Evolutionary conservation across 2,329 filamentous ascomycete genomes (phyloP).

Genomic region (Phyllosticta citrichinensis): DNA sequence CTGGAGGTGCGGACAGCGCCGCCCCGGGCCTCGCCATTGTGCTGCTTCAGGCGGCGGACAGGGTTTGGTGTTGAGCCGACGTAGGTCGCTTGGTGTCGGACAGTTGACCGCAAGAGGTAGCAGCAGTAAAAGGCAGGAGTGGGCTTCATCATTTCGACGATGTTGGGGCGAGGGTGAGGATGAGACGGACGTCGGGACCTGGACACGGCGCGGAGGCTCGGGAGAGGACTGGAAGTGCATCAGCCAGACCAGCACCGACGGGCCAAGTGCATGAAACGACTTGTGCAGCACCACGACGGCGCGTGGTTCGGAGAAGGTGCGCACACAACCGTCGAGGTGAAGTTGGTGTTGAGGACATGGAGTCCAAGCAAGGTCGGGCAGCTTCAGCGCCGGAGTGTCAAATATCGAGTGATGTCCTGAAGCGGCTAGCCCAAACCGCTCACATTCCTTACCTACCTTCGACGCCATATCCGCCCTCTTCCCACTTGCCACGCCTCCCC

Average conservation of each 20-base stretch:
- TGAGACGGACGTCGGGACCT: background rate
- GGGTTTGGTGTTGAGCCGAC: slow-evolving; percentile 90
- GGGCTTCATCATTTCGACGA: slow-evolving; percentile 35
- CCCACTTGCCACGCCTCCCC: background rate
- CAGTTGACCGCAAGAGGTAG: slow-evolving; percentile 79
- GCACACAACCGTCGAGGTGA: background rate
- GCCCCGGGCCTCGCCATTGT: slow-evolving; percentile 77
- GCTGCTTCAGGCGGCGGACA: slow-evolving; percentile 71
- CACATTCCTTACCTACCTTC: slow-evolving; percentile 10
- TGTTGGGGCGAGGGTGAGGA: background rate
- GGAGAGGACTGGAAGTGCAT: background rate
- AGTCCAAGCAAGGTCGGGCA: background rate
- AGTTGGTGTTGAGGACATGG: background rate
- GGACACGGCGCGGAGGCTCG: background rate
- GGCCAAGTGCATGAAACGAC: slow-evolving; percentile 5
- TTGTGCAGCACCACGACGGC: slow-evolving; percentile 3
- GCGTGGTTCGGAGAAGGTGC: background rate
- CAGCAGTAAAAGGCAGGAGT: slow-evolving; percentile 90
- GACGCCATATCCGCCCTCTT: slow-evolving; percentile 1
- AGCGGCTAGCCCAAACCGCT: slow-evolving; percentile 8
- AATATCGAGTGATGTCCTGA: slow-evolving; percentile 8
- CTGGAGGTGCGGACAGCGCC: slow-evolving; percentile 70
- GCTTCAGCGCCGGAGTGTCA: slow-evolving; percentile 4
- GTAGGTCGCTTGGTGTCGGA: slow-evolving; percentile 58
- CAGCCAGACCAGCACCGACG: background rate